Base-by-base conservation (phyloP, 1,284 basidiomycete genomes). In the Marasmius tenuissimus region DNA sequence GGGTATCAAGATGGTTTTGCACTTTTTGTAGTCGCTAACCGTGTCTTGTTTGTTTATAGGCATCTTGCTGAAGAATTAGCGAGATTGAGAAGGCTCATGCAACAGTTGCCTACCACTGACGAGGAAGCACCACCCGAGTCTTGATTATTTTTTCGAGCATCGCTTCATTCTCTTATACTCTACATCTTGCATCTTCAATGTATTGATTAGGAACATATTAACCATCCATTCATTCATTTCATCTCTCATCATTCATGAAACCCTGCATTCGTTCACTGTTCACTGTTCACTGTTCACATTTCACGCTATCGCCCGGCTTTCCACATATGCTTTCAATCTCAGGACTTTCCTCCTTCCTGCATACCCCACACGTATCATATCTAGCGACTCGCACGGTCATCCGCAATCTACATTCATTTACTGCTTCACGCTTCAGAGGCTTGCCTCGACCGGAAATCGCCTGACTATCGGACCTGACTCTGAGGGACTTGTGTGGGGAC, bases 1-100 rank as follows among this genome's bases (percentile, higher is more conserved):
- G 67, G 67, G 88, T 76, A 18, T 51, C 37, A 3, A 38, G 10
- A 67, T 20, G 33, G 45, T 60, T 39, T 27, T 53, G 33, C 33
- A 11, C 55, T 55, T 55, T 27, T 4, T 27, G 27, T 27, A 40
- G 51, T 56, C 60, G 18, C 52, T 59, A 7, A 57, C 47, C 69
- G 69, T 51, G 59, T 65, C 49, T 71, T 35, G 60, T 60, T 71
- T 35, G 60, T 60, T 61, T 53, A 55, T 58, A 37, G 88, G 68
- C 74, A 78, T 49, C 72, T 91, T 27, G 76, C 86, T 3, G 76
- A 78, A 49, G 88, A 91, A 68, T 79, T 92, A 33, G 81, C 84
- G 47, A 80, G 88, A 61, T 73, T 92, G 67, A 79, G 88, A 68
- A 79, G 89, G 61, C 80, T 92, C 47, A 91, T 92, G 84, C 87